These are phyloP conservation scores for Helichrysum umbraculigerum DNA, from an alignment of 129 eudicot genomes.

Conservation along the genomic window DNA sequence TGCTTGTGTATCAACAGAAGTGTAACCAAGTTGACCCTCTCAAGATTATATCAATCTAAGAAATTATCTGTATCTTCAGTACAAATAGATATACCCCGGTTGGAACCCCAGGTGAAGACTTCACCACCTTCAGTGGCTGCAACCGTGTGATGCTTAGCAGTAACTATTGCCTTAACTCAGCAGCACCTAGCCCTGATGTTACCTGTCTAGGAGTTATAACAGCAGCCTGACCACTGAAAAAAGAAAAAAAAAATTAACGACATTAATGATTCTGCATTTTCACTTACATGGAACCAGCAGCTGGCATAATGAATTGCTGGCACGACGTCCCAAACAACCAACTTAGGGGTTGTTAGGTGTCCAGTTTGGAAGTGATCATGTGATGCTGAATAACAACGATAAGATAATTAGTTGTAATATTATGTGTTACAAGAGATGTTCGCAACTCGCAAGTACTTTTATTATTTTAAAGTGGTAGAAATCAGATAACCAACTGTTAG, in stretches of 20 bases:
- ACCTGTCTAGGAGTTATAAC: constrained; percentile 89
- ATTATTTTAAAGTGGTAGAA: too few relatives aligned
- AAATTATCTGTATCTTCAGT: background rate
- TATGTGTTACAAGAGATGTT: background rate
- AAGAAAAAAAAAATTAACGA: constrained; percentile 23
- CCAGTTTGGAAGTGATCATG: background rate
- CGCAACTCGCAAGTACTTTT: too few relatives aligned
- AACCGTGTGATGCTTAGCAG: constrained; percentile 97
- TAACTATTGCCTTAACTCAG: constrained; percentile 79
- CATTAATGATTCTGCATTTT: too few relatives aligned
- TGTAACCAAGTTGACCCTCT: constrained; percentile 69
- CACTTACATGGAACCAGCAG: background rate
- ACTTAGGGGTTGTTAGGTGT: background rate
- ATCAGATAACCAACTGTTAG: too few relatives aligned
- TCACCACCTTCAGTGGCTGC: constrained; percentile 94
- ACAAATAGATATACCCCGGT: constrained; percentile 52
- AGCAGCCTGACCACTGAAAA: constrained; percentile 94
- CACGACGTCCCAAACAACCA: background rate
- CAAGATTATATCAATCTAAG: constrained; percentile 1
- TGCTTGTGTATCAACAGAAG: background rate
- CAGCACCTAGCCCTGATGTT: constrained; percentile 13
- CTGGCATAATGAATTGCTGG: background rate
- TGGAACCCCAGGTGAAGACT: constrained; percentile 98
- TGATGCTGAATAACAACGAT: background rate
- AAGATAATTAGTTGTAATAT: background rate